phyloP scores from a whole-genome alignment of 1,139 yeast species.

The Scheffersomyces parashehatae region DNA sequence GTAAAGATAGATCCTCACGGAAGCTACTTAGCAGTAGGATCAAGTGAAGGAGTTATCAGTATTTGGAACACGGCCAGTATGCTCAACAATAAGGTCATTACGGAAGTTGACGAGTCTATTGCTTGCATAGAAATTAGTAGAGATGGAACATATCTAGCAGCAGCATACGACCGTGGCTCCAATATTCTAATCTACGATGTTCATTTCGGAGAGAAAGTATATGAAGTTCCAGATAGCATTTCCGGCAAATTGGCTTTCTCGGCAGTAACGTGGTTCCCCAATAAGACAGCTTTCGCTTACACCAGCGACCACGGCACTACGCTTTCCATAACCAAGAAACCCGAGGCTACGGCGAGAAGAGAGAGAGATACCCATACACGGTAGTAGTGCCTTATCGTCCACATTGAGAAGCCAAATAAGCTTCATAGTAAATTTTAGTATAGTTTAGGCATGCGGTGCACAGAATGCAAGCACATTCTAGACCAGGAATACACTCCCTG shows the following conservation, averaged over 20 bases:
- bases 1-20: slow-evolving; percentile 63
- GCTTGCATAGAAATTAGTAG: slow-evolving; percentile 42
- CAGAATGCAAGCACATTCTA: too few relatives aligned
- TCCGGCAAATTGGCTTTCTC: slow-evolving; percentile 38
- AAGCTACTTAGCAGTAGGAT: slow-evolving; percentile 54
- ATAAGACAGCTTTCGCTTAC: slow-evolving; percentile 34
- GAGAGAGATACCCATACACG: not conserved
- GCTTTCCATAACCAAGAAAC: slow-evolving; percentile 10
- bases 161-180: slow-evolving; percentile 44
- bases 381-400: too few relatives aligned
- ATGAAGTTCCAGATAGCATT: slow-evolving; percentile 38
- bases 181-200: slow-evolving; percentile 41
- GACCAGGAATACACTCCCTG: too few relatives aligned
- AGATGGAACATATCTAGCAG: slow-evolving; percentile 48
- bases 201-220: slow-evolving; percentile 28
- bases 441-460: too few relatives aligned
- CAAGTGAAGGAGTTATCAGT: slow-evolving; percentile 71
- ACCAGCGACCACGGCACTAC: slow-evolving; percentile 36
- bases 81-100: slow-evolving; percentile 44
- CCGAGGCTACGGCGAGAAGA: not conserved
- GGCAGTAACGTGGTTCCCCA: slow-evolving; percentile 44
- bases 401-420: too few relatives aligned
- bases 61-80: slow-evolving; percentile 56
- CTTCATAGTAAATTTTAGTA: too few relatives aligned
- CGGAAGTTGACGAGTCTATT: slow-evolving; percentile 52